Evolutionary conservation across 306 rosid genomes (phyloP).

Genomic region (Casuarina cunninghamiana): DNA sequence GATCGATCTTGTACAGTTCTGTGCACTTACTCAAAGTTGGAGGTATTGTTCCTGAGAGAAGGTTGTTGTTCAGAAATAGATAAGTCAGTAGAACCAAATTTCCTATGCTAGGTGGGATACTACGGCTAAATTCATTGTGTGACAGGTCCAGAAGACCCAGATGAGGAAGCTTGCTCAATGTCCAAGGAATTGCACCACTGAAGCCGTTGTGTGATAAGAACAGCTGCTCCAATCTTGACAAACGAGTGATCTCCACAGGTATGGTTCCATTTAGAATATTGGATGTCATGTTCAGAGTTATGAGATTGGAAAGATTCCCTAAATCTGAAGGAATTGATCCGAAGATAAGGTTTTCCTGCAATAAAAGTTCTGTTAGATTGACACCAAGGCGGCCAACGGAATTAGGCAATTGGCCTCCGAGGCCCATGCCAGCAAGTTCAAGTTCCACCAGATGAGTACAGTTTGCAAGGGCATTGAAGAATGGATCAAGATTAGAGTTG

Average conservation of each 20-base stretch:
- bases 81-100: conserved; percentile 37
- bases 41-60: conserved; percentile 61
- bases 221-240: not conserved
- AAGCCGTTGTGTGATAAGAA: not conserved
- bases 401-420: conserved; percentile 55
- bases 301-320: conserved; percentile 49
- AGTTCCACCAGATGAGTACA: conserved; percentile 53
- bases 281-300: conserved; percentile 29
- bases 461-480: conserved; percentile 55
- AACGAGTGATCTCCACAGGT: not conserved
- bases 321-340: conserved; percentile 61
- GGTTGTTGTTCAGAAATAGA: conserved; percentile 69
- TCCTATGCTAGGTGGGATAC: conserved; percentile 53
- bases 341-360: conserved; percentile 55
- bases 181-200: not conserved
- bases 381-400: conserved; percentile 35
- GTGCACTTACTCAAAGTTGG: conserved; percentile 46
- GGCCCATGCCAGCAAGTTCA: conserved; percentile 66
- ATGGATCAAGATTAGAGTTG: conserved; percentile 59
- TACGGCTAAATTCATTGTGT: conserved; percentile 38
- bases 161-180: not conserved
- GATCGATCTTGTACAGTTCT: conserved; percentile 58
- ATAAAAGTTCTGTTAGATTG: conserved; percentile 21
- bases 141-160: conserved; percentile 1
- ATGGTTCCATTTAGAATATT: conserved; percentile 5